Evolutionary conservation across 805 yeast species (phyloP).

Genomic region (Cyberlindnera samutprakarnensis): DNA sequence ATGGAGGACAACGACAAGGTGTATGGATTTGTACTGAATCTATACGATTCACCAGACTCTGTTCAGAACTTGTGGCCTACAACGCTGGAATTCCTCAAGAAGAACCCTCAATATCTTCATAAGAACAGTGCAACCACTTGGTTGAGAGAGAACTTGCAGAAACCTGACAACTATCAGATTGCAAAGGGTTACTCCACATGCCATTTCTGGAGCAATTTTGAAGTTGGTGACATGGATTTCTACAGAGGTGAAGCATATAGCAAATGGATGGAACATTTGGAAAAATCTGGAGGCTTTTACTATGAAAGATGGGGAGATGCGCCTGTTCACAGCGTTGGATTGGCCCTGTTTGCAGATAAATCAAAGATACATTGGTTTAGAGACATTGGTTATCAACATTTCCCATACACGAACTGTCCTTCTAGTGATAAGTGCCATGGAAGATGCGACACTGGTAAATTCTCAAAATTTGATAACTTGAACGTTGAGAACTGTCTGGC

Average conservation of each 20-base stretch:
- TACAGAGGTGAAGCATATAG: slow-evolving; percentile 61
- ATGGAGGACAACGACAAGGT: slow-evolving; percentile 59
- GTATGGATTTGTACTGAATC: slow-evolving; percentile 65
- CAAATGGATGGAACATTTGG: slow-evolving; percentile 56
- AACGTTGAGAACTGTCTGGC: slow-evolving; percentile 69
- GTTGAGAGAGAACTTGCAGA: slow-evolving; percentile 50
- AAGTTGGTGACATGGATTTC: slow-evolving; percentile 79
- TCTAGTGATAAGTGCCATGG: slow-evolving; percentile 38
- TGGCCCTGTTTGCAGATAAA: slow-evolving; percentile 64
- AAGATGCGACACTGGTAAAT: slow-evolving; percentile 47
- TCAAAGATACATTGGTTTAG: slow-evolving; percentile 76
- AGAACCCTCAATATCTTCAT: slow-evolving; percentile 51
- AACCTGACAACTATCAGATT: slow-evolving; percentile 36
- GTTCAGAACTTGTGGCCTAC: slow-evolving; percentile 61
- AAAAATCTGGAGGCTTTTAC: slow-evolving; percentile 70
- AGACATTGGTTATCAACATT: slow-evolving; percentile 73
- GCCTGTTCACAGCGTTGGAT: slow-evolving; percentile 76
- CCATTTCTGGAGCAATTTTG: slow-evolving; percentile 90
- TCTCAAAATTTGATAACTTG: slow-evolving; percentile 43
- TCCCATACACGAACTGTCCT: slow-evolving; percentile 76
- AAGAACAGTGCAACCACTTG: slow-evolving; percentile 56
- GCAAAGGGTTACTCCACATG: slow-evolving; percentile 51
- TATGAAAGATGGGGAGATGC: slow-evolving; percentile 96
- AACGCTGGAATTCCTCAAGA: slow-evolving; percentile 50
- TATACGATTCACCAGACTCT: slow-evolving; percentile 65